phyloP scores from a whole-genome alignment of 441 rosid species.

The Adansonia rubrostipa region DNA sequence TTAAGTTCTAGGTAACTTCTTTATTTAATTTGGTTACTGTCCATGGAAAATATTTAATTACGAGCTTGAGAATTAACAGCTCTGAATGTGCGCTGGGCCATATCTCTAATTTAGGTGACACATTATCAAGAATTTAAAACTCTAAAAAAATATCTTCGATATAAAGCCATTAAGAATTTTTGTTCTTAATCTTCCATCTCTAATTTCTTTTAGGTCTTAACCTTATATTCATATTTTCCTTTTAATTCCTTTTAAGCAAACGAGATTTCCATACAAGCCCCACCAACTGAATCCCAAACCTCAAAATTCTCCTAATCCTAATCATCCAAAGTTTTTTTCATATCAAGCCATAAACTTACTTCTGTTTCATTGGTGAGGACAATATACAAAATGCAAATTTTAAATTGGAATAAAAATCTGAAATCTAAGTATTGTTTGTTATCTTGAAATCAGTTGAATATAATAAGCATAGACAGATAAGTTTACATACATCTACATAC shows the following conservation, averaged over 20 bases:
- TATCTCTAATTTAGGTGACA: no score
- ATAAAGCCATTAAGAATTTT: background rate
- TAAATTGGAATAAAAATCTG: background rate
- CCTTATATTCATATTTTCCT: background rate
- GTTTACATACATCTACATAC: background rate
- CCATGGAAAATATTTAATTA: no score
- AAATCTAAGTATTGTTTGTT: background rate
- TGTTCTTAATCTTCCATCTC: background rate
- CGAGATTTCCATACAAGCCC: background rate
- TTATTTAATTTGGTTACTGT: no score
- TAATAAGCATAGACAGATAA: background rate
- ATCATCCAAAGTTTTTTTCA: background rate
- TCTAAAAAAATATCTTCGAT: no score
- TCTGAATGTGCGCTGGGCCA: no score
- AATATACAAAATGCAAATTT: background rate
- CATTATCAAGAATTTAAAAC: no score
- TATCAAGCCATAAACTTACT: background rate
- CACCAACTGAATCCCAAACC: background rate
- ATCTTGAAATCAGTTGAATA: background rate
- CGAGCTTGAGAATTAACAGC: no score
- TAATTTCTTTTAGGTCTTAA: background rate
- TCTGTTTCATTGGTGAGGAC: no score
- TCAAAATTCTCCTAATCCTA: constrained; percentile 11
- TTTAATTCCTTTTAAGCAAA: constrained; percentile 3
- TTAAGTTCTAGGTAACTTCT: no score